Conservation (phyloP, 768 basidiomycete species). For the Kwoniella europaea region DNA sequence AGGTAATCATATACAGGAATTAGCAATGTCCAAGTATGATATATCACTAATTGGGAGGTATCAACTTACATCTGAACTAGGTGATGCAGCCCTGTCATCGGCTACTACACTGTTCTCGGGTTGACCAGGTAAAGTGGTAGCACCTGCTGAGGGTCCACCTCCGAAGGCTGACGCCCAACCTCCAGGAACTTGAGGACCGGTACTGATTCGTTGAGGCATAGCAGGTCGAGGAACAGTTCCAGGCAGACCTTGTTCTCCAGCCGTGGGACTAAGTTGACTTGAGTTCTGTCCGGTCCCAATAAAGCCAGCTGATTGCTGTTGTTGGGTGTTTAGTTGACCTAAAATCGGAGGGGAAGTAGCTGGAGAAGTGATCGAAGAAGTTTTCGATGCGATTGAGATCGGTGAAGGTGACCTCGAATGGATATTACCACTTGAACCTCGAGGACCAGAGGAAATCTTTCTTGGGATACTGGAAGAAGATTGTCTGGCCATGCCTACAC, state of each 20-base stretch:
- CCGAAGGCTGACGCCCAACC: constrained; percentile 37
- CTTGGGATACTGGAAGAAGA: constrained; percentile 30
- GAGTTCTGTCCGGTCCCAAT: background rate
- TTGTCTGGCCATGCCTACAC: constrained; percentile 42
- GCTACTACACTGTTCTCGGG: background rate
- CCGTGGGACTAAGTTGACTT: constrained; percentile 7
- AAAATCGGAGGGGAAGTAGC: constrained; percentile 44
- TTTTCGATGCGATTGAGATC: constrained; percentile 31
- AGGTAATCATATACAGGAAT: background rate
- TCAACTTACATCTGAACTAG: constrained; percentile 24
- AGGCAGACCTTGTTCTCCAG: background rate
- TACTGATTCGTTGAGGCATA: constrained; percentile 40
- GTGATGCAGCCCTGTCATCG: constrained; percentile 13
- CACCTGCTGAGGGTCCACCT: background rate
- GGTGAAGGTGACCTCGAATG: constrained; percentile 43
- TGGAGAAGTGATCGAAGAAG: constrained; percentile 33
- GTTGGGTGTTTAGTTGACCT: constrained; percentile 33
- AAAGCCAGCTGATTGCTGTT: background rate
- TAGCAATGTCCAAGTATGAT: background rate
- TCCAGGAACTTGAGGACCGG: constrained; percentile 49
- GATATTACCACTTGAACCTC: background rate
- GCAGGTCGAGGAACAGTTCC: constrained; percentile 31
- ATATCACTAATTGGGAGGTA: background rate
- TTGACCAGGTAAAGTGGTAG: background rate
- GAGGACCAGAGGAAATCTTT: constrained; percentile 14